These are phyloP conservation scores for Tricholomella constricta DNA, from an alignment of 768 basidiomycete species.

Conservation along the genomic window DNA sequence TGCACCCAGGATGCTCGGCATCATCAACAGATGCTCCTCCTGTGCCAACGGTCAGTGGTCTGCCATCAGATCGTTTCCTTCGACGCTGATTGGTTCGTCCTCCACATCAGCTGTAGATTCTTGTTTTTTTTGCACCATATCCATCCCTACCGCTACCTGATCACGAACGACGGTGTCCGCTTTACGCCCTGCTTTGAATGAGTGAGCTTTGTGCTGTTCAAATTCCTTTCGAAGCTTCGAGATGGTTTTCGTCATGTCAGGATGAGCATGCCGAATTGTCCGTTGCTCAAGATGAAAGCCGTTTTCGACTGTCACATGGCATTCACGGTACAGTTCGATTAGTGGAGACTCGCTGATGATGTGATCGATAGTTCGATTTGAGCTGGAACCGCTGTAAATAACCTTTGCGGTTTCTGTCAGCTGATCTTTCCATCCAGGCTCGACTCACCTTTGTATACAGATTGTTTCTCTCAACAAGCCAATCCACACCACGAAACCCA, in stretches of 20 bases:
- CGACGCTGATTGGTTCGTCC: background rate
- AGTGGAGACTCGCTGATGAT: slow-evolving; percentile 24
- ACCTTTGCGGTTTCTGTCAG: background rate
- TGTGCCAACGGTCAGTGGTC: too few species aligned
- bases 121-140: background rate
- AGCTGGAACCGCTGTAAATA: slow-evolving; percentile 13
- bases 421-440: too few species aligned
- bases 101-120: background rate
- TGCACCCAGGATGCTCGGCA: too few species aligned
- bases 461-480: slow-evolving; percentile 37
- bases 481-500: slow-evolving; percentile 20
- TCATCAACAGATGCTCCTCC: too few species aligned
- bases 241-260: slow-evolving; percentile 29
- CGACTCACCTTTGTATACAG: slow-evolving; percentile 22
- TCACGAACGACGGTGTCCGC: slow-evolving; percentile 8
- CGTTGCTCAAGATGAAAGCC: slow-evolving; percentile 22
- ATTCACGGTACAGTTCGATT: slow-evolving; percentile 26
- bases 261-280: slow-evolving; percentile 22
- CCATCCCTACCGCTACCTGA: slow-evolving; percentile 9
- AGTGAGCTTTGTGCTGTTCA: background rate
- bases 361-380: slow-evolving; percentile 10
- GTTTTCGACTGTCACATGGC: slow-evolving; percentile 18
- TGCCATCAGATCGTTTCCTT: too few species aligned
- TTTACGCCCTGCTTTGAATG: background rate
- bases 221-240: slow-evolving; percentile 2